These are phyloP conservation scores for Eimeria tenella DNA, from an alignment of 169 alveolate species.

Conservation along the genomic window DNA sequence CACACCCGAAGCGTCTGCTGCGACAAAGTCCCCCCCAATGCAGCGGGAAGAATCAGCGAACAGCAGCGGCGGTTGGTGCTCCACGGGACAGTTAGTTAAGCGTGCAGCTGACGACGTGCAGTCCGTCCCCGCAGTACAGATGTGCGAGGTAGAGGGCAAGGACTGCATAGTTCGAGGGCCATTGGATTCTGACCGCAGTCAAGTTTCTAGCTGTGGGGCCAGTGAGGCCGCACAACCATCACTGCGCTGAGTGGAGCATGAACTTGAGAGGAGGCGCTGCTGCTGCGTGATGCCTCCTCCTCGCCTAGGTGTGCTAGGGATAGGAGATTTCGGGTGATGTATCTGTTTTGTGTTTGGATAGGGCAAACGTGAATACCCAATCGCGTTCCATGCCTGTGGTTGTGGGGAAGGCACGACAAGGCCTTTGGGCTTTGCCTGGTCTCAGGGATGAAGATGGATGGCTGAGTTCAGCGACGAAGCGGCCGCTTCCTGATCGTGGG, in stretches of 20 bases:
- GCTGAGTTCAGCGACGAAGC: conserved; percentile 15
- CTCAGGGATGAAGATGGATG: background rate
- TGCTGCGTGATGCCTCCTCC: background rate
- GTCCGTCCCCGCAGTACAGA: conserved; percentile 1
- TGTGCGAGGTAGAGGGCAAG: conserved; percentile 15
- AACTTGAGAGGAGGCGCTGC: background rate
- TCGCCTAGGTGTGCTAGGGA: background rate
- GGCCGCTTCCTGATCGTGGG: conserved; percentile 4
- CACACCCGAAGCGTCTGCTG: conserved; percentile 55
- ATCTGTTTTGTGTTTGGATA: background rate
- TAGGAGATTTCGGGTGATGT: background rate
- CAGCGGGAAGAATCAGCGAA: conserved; percentile 15
- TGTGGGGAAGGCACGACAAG: no score
- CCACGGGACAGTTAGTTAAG: conserved; percentile 18
- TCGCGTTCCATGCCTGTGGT: no score
- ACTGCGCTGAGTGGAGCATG: background rate
- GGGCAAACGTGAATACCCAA: background rate
- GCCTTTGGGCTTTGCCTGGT: background rate
- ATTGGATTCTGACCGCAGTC: background rate
- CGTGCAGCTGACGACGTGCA: conserved; percentile 45
- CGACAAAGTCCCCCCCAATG: conserved; percentile 12
- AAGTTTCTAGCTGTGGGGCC: conserved; percentile 14
- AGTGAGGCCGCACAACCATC: conserved; percentile 31
- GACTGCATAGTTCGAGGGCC: background rate
- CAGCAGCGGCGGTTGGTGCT: conserved; percentile 44